phyloP scores from a whole-genome alignment of 331 rosid genomes.

The Rosa hybrid region DNA sequence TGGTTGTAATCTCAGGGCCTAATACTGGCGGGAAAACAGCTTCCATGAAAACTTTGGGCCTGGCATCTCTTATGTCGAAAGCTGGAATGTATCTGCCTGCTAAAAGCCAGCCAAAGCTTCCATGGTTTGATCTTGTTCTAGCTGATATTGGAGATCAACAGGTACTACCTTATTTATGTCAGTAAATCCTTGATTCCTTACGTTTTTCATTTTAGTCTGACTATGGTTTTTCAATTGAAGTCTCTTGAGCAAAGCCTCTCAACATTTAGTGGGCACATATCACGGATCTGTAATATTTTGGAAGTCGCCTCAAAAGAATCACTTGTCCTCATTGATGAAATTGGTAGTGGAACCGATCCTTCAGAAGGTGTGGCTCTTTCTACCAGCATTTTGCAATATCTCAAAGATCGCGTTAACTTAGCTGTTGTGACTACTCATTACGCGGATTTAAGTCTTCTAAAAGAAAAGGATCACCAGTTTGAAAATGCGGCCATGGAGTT shows the following conservation, averaged over 20 bases:
- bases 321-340: slow-evolving; percentile 93
- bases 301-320: slow-evolving; percentile 74
- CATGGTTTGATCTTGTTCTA: slow-evolving; percentile 93
- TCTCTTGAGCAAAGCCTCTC: slow-evolving; percentile 99
- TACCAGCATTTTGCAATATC: slow-evolving; percentile 77
- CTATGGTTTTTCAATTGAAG: slow-evolving; percentile 50
- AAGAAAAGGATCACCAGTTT: slow-evolving; percentile 66
- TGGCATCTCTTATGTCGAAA: slow-evolving; percentile 91
- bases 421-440: slow-evolving; percentile 95
- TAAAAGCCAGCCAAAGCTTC: slow-evolving; percentile 71
- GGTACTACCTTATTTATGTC: slow-evolving; percentile 56
- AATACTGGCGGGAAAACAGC: slow-evolving; percentile 99
- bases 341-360: slow-evolving; percentile 97
- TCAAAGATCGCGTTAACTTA: slow-evolving; percentile 70
- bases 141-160: slow-evolving; percentile 98
- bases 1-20: slow-evolving; percentile 97
- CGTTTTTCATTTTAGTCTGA: slow-evolving; percentile 48
- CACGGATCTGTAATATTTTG: slow-evolving; percentile 64
- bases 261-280: slow-evolving; percentile 95
- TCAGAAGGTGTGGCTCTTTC: slow-evolving; percentile 99
- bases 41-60: slow-evolving; percentile 88
- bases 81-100: slow-evolving; percentile 98
- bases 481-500: slow-evolving; percentile 97
- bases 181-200: slow-evolving; percentile 30
- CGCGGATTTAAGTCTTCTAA: slow-evolving; percentile 79